Percentiles rank a stretch among this genome's conserved stretches.
Conservation (phyloP, 2,329 filamentous ascomycete genomes). For the Cercospora berteroae region DNA sequence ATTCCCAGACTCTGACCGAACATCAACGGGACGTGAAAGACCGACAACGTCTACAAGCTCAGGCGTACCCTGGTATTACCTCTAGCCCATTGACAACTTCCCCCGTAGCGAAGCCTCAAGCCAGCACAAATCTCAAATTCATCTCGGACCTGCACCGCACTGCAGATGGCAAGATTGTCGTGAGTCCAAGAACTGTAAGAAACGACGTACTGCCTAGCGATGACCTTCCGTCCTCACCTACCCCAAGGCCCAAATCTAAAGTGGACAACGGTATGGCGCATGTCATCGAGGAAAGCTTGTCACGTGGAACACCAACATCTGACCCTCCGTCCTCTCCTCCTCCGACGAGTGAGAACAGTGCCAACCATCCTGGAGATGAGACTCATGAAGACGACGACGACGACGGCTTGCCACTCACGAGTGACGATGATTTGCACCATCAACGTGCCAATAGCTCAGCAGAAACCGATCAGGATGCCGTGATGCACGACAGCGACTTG, state of each 20-base stretch:
- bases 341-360: neutral
- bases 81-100: slow-evolving; percentile 49
- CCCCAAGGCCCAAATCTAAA: slow-evolving; percentile 38
- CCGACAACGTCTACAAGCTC: slow-evolving; percentile 63
- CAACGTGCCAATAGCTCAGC: neutral
- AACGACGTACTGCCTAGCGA: slow-evolving; percentile 44
- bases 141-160: slow-evolving; percentile 18
- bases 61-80: slow-evolving; percentile 66
- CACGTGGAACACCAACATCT: slow-evolving; percentile 9
- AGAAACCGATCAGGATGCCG: neutral
- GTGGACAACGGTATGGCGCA: slow-evolving; percentile 25
- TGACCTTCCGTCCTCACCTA: slow-evolving; percentile 54
- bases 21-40: slow-evolving; percentile 75
- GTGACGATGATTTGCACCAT: neutral
- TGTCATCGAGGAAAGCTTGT: neutral
- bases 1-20: slow-evolving; percentile 75
- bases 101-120: slow-evolving; percentile 26
- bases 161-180: slow-evolving; percentile 33
- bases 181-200: slow-evolving; percentile 45
- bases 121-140: slow-evolving; percentile 33
- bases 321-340: slow-evolving; percentile 35
- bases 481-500: slow-evolving; percentile 21
- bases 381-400: neutral
- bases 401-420: neutral
- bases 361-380: neutral